Percentiles rank a stretch among this genome's conserved stretches.
These are phyloP conservation scores for Lepidium africanum DNA, from an alignment of 345 rosid species.

Conservation along the genomic window DNA sequence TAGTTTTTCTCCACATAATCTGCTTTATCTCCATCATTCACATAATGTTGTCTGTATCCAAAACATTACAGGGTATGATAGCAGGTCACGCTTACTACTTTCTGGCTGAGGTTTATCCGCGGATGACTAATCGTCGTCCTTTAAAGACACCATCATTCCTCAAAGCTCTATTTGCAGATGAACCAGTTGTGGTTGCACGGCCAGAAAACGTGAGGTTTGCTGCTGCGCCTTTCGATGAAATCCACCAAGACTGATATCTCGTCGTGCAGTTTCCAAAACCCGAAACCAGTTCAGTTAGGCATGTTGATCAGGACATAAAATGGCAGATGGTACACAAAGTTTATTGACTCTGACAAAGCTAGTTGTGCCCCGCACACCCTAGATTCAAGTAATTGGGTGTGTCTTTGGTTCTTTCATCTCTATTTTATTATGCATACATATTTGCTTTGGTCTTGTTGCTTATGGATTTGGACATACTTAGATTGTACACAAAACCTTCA, in stretches of 20 bases:
- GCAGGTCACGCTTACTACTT: constrained; percentile 98
- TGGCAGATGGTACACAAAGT: constrained; percentile 5
- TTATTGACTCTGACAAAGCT: background rate
- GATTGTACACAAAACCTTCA: constrained; percentile 4
- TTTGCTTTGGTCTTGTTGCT: background rate
- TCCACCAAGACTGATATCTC: constrained; percentile 50
- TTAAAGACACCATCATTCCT: constrained; percentile 76
- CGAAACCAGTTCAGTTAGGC: background rate
- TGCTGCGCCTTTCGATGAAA: constrained; percentile 57
- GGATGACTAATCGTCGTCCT: constrained; percentile 85
- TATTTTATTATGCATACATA: constrained; percentile 14
- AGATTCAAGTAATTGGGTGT: constrained; percentile 17
- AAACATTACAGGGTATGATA: constrained; percentile 82
- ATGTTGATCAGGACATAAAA: constrained; percentile 1
- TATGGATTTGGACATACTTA: background rate
- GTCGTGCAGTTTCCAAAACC: background rate
- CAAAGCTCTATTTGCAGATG: constrained; percentile 84
- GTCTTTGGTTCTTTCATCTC: background rate
- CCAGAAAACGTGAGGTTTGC: constrained; percentile 82
- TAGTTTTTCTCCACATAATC: background rate
- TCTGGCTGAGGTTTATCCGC: constrained; percentile 90
- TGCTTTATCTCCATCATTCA: background rate
- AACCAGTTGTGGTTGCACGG: constrained; percentile 63
- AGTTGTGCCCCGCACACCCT: background rate
- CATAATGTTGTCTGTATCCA: background rate